phyloP scores from a whole-genome alignment of 2,329 filamentous ascomycete species.

The Aureobasidium mangrovei region DNA sequence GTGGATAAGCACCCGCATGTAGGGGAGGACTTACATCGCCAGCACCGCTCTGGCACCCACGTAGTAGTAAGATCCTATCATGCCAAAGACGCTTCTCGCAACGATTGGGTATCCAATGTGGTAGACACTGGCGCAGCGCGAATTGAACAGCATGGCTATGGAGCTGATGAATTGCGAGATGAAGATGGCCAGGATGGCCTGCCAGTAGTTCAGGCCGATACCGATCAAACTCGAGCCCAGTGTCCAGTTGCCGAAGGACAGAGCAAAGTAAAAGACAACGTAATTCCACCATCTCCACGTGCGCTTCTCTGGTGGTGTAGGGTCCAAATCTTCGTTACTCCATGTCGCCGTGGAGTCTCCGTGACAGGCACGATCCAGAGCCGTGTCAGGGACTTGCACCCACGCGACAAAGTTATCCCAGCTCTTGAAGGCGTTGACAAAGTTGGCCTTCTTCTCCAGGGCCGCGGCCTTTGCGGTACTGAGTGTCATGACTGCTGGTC shows the following conservation, averaged over 20 bases:
- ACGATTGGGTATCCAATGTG: conserved; percentile 37
- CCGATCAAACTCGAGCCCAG: conserved; percentile 33
- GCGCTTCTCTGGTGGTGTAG: conserved; percentile 31
- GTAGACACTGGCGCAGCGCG: conserved; percentile 34
- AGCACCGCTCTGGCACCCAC: conserved; percentile 33
- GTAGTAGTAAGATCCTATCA: conserved; percentile 37
- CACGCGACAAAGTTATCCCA: conserved; percentile 19
- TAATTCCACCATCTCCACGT: conserved; percentile 36
- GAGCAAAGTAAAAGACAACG: conserved; percentile 32
- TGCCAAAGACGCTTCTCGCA: conserved; percentile 33
- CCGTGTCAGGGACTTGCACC: conserved; percentile 19
- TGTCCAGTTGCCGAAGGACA: conserved; percentile 37
- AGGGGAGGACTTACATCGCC: conserved; percentile 22
- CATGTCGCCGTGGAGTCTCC: conserved; percentile 17
- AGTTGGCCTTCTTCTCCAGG: conserved; percentile 16
- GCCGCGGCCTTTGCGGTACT: conserved; percentile 3
- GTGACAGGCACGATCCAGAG: conserved; percentile 19
- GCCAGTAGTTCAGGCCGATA: conserved; percentile 39
- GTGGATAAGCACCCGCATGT: neutral
- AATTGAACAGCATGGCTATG: conserved; percentile 39
- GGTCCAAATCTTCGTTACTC: conserved; percentile 28
- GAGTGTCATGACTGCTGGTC: conserved; percentile 1
- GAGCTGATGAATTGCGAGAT: conserved; percentile 35
- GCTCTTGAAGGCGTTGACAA: conserved; percentile 19
- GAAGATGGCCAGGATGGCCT: conserved; percentile 38